phyloP scores from a whole-genome alignment of 495 filamentous ascomycete species.

The Pyrenopolyporus hunteri region DNA sequence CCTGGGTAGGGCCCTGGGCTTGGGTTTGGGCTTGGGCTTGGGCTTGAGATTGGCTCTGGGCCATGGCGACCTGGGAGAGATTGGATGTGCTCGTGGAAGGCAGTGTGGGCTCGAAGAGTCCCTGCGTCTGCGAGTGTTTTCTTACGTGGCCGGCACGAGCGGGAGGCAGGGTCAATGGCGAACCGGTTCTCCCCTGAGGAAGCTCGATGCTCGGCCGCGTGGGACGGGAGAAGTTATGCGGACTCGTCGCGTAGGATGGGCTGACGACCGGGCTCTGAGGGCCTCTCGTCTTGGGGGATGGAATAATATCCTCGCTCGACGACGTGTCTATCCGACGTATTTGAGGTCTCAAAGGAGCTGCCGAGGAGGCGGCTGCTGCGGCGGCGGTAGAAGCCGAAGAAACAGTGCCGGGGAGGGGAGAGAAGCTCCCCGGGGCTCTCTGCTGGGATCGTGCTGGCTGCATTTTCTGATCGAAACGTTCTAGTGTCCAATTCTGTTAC shows the following conservation, averaged over 20 bases:
- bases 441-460: slow-evolving; percentile 55
- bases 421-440: slow-evolving; percentile 62
- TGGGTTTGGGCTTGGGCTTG: slow-evolving; percentile 24
- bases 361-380: slow-evolving; percentile 38
- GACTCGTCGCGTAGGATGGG: slow-evolving; percentile 45
- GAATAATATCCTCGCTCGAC: slow-evolving; percentile 48
- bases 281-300: slow-evolving; percentile 38
- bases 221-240: slow-evolving; percentile 64
- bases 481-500: slow-evolving; percentile 40
- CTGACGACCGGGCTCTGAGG: slow-evolving; percentile 42
- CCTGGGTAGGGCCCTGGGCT: too few species aligned
- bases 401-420: slow-evolving; percentile 50
- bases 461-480: slow-evolving; percentile 48
- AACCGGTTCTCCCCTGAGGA: slow-evolving; percentile 48
- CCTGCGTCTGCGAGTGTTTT: slow-evolving; percentile 74
- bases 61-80: slow-evolving; percentile 55
- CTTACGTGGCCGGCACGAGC: slow-evolving; percentile 53
- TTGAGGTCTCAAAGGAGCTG: slow-evolving; percentile 46
- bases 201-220: slow-evolving; percentile 48
- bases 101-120: slow-evolving; percentile 86
- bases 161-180: slow-evolving; percentile 51
- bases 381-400: slow-evolving; percentile 31
- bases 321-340: slow-evolving; percentile 54
- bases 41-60: slow-evolving; percentile 28
- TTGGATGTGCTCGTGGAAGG: slow-evolving; percentile 67